phyloP scores from a whole-genome alignment of 345 rosid genomes.

The Clarkia xantiana region DNA sequence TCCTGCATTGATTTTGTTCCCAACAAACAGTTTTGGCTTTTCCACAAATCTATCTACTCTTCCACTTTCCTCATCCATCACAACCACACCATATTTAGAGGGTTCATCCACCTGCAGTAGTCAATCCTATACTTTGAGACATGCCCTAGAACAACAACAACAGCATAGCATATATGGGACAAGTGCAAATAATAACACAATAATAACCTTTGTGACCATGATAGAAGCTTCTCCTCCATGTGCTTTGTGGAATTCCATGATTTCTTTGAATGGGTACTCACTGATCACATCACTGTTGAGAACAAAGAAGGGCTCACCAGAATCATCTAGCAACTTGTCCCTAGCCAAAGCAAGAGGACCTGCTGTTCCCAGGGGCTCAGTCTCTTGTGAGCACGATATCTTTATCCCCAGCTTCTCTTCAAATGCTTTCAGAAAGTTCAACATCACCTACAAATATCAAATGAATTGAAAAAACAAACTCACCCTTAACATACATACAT shows the following conservation, averaged over 20 bases:
- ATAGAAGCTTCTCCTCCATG: conserved; percentile 99
- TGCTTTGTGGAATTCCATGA: conserved; percentile 74
- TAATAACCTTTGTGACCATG: conserved; percentile 98
- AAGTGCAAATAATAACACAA: too few species aligned
- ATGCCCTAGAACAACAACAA: too few species aligned
- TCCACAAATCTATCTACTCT: conserved; percentile 84
- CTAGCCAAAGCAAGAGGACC: conserved; percentile 98
- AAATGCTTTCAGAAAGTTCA: conserved; percentile 80
- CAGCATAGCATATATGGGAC: too few species aligned
- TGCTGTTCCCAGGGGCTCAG: conserved; percentile 97
- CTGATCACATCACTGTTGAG: conserved; percentile 99
- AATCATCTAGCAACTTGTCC: conserved; percentile 66
- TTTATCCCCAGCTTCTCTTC: conserved; percentile 79
- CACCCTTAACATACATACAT: too few species aligned
- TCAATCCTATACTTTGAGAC: too few species aligned
- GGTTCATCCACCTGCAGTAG: conserved; percentile 79
- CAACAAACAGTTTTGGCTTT: conserved; percentile 80
- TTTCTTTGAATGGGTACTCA: conserved; percentile 75
- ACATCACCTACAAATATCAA: conserved; percentile 49
- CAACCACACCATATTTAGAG: conserved; percentile 95
- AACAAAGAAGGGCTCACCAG: conserved; percentile 89
- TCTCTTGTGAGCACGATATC: conserved; percentile 96
- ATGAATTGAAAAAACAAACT: too few species aligned
- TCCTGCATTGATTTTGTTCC: conserved; percentile 98
- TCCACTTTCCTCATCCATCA: conserved; percentile 80